These are phyloP conservation scores for Talaromyces albobiverticillius DNA, from an alignment of 2,329 filamentous ascomycete genomes.

Conservation along the genomic window DNA sequence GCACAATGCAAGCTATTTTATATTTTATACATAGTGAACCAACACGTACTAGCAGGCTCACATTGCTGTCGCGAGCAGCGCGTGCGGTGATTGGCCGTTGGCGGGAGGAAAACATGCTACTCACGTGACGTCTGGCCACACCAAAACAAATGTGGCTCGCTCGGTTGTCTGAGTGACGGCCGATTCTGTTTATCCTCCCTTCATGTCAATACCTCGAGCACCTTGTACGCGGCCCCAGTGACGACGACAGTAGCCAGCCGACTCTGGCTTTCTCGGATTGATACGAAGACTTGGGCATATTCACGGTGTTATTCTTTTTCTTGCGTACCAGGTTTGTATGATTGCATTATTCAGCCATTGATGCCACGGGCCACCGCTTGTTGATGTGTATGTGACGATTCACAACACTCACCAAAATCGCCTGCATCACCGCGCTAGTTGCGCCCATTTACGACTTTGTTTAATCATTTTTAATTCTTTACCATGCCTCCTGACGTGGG, in stretches of 20 bases:
- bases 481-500: conserved; percentile 33
- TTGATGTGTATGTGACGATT: conserved; percentile 25
- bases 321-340: conserved; percentile 6
- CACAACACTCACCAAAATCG: conserved; percentile 28
- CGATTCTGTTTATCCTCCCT: conserved; percentile 39
- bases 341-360: conserved; percentile 9
- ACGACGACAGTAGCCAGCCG: conserved; percentile 17
- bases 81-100: conserved; percentile 10
- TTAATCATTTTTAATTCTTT: conserved; percentile 15
- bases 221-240: conserved; percentile 22
- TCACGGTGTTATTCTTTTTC: neutral
- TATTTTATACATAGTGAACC: no score
- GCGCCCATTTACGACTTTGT: neutral
- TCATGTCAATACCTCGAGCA: conserved; percentile 18
- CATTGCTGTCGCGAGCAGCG: conserved; percentile 8
- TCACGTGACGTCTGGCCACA: conserved; percentile 31
- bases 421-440: conserved; percentile 9
- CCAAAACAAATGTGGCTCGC: conserved; percentile 23
- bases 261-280: conserved; percentile 13
- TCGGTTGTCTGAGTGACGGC: conserved; percentile 42
- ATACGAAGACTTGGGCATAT: neutral
- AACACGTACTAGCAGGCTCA: neutral
- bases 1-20: no score
- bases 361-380: conserved; percentile 16
- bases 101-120: neutral